phyloP scores from a whole-genome alignment of 129 eudicot species.

The Flaveria linearis region DNA sequence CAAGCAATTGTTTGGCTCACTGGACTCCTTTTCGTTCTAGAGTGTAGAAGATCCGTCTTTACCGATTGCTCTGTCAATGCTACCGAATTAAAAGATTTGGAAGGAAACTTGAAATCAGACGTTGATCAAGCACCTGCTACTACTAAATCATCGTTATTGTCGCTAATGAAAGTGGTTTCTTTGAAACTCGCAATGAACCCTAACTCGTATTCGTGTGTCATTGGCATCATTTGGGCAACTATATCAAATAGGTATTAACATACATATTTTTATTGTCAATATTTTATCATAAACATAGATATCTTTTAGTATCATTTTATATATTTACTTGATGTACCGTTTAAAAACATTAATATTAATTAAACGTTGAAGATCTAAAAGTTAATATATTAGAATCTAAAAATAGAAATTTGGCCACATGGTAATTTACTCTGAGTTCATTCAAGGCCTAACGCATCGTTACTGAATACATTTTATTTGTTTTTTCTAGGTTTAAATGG shows the following conservation, averaged over 20 bases:
- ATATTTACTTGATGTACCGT: not conserved
- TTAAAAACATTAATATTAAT: not conserved
- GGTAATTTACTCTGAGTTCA: no score
- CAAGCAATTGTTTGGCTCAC: conserved; percentile 84
- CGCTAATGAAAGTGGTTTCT: conserved; percentile 59
- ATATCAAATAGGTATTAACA: conserved; percentile 61
- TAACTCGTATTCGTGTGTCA: conserved; percentile 71
- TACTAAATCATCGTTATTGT: conserved; percentile 40
- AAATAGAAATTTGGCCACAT: no score
- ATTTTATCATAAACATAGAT: not conserved
- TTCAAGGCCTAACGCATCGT: no score
- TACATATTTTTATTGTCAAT: not conserved
- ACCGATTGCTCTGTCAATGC: conserved; percentile 32
- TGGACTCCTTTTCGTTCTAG: conserved; percentile 58
- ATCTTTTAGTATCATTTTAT: not conserved
- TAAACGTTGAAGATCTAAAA: not conserved
- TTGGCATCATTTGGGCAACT: conserved; percentile 75
- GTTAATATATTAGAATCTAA: not conserved
- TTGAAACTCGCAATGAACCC: conserved; percentile 66
- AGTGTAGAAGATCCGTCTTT: conserved; percentile 46
- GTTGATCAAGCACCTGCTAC: conserved; percentile 7
- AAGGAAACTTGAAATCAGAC: conserved; percentile 29
- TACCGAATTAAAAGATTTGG: conserved; percentile 41
- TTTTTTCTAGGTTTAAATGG: conserved; percentile 61
- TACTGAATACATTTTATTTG: not conserved